Evolutionary conservation across 257 asterid species (phyloP).

Genomic region (Scutellaria baicalensis): DNA sequence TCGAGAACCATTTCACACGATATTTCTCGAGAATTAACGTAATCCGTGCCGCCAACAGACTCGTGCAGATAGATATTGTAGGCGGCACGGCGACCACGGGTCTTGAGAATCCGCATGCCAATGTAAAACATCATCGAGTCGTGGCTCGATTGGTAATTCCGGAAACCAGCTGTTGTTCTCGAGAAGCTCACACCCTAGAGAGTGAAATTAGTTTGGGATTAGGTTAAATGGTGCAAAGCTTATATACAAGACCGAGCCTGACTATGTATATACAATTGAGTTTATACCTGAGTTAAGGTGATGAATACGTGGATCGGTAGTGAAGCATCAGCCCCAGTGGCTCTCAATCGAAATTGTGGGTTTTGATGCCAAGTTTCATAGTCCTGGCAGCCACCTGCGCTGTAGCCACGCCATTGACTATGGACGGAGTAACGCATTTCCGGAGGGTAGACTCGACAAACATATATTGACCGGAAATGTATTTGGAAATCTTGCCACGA

Average conservation of each 20-base stretch:
- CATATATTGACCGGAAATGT: conserved; percentile 94
- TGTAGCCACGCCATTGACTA: conserved; percentile 96
- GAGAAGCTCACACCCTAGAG: conserved; percentile 97
- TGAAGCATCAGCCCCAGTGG: conserved; percentile 86
- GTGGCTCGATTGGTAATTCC: conserved; percentile 95
- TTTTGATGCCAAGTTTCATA: conserved; percentile 99
- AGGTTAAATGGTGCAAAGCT: not conserved
- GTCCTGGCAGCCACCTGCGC: conserved; percentile 99
- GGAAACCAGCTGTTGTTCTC: conserved; percentile 93
- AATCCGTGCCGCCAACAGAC: conserved; percentile 98
- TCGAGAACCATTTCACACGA: conserved; percentile 99
- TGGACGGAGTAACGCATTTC: conserved; percentile 96
- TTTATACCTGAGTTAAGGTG: conserved; percentile 84
- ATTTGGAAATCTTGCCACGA: conserved; percentile 99
- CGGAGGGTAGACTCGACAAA: conserved; percentile 97
- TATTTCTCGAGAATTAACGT: conserved; percentile 94
- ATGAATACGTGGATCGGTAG: conserved; percentile 91
- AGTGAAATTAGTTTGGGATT: not conserved
- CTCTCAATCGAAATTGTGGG: conserved; percentile 88
- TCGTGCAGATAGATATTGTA: conserved; percentile 92
- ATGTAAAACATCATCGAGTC: conserved; percentile 95
- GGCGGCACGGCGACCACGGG: conserved; percentile 96
- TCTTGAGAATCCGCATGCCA: conserved; percentile 95
- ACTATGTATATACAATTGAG: too few species aligned
- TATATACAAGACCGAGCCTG: too few species aligned